Conservation (phyloP, 2,329 filamentous ascomycete genomes). For the Talaromyces sp. region DNA sequence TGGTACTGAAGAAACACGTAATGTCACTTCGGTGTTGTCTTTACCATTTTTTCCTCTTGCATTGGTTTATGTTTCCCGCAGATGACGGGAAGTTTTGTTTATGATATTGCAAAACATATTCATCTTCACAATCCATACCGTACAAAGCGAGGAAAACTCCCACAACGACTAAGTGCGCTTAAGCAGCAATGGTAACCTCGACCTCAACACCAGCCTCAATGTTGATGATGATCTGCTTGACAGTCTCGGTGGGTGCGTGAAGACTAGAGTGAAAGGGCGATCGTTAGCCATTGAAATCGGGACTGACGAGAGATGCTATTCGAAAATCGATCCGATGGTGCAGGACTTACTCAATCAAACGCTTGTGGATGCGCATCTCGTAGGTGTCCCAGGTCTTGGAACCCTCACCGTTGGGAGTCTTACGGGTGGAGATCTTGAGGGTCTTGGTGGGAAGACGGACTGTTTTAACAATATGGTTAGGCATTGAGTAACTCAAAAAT, state of each 20-base stretch:
- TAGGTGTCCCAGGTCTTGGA: conserved; percentile 99
- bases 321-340: neutral
- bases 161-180: conserved; percentile 27
- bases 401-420: conserved; percentile 99
- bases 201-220: conserved; percentile 54
- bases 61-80: conserved; percentile 14
- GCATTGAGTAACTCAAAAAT: neutral
- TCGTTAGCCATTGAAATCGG: neutral
- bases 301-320: neutral
- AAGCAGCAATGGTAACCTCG: conserved; percentile 53
- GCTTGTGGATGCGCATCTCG: conserved; percentile 99
- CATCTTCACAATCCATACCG: neutral
- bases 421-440: conserved; percentile 94
- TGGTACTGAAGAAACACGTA: neutral
- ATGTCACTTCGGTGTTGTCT: neutral
- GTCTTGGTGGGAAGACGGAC: conserved; percentile 97
- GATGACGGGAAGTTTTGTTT: neutral
- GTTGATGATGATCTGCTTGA: conserved; percentile 54
- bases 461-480: neutral
- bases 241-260: conserved; percentile 86
- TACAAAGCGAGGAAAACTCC: neutral
- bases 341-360: conserved; percentile 76
- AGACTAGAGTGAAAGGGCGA: conserved; percentile 53
- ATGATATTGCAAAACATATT: conserved; percentile 7
- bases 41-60: conserved; percentile 15